Percentiles rank a stretch among this genome's conserved stretches.
Evolutionary conservation across 2,329 filamentous ascomycete species (phyloP).

Genomic region (Lachnellula hyalina): DNA sequence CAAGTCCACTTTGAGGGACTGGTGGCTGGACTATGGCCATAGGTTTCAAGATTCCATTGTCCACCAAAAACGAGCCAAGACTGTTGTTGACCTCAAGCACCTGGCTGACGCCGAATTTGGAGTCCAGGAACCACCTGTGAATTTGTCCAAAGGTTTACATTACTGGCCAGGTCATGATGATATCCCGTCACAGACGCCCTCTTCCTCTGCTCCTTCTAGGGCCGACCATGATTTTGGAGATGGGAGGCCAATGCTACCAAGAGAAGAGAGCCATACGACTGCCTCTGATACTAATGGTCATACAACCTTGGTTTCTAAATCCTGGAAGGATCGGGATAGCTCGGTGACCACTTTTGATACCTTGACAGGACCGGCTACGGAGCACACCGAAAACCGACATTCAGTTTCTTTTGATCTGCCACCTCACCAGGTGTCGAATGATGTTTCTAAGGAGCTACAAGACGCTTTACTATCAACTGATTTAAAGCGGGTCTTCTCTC

Average conservation of each 20-base stretch:
- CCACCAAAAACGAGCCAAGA: conserved; percentile 9
- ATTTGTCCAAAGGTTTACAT: conserved; percentile 20
- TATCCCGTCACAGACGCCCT: conserved; percentile 14
- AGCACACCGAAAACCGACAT: conserved; percentile 12
- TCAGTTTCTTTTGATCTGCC: conserved; percentile 24
- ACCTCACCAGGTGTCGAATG: conserved; percentile 3
- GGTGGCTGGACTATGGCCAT: conserved; percentile 26
- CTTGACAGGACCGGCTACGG: conserved; percentile 10
- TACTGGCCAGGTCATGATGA: conserved; percentile 23
- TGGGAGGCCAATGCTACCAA: conserved; percentile 14
- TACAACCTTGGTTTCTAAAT: conserved; percentile 15
- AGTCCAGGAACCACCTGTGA: conserved; percentile 24
- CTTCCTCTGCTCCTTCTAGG: conserved; percentile 9
- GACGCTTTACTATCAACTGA: conserved; percentile 25
- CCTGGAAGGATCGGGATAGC: conserved; percentile 19
- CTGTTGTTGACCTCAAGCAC: conserved; percentile 12
- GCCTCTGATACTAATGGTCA: conserved; percentile 14
- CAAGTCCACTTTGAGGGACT: conserved; percentile 34
- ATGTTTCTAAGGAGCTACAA: conserved; percentile 22
- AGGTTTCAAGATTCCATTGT: conserved; percentile 15
- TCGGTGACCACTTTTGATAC: conserved; percentile 24
- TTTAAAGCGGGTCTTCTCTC: conserved; percentile 24
- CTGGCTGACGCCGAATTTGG: conserved; percentile 28
- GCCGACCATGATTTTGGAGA: conserved; percentile 8
- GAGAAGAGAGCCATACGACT: conserved; percentile 11